Evolutionary conservation across 352 stramenopile genomes (phyloP).

Genomic region (Globisporangium cederbergense): DNA sequence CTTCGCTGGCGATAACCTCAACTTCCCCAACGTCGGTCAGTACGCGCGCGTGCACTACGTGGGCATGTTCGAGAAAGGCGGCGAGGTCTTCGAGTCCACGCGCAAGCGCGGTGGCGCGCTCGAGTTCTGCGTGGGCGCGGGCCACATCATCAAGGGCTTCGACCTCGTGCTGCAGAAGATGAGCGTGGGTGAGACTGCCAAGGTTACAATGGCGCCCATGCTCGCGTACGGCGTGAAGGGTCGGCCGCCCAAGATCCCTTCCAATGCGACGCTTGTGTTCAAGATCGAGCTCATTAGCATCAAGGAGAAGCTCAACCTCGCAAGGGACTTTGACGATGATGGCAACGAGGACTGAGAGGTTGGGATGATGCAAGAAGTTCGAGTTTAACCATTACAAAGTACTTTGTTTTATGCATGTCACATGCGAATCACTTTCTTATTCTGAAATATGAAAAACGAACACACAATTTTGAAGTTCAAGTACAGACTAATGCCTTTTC

Average conservation of each 20-base stretch:
- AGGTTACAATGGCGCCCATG: slow-evolving; percentile 55
- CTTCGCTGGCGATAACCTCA: slow-evolving; percentile 53
- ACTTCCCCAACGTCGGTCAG: slow-evolving; percentile 56
- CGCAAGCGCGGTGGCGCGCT: slow-evolving; percentile 52
- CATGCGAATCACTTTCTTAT: too few species aligned
- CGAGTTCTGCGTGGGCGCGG: slow-evolving; percentile 70
- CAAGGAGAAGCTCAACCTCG: slow-evolving; percentile 62
- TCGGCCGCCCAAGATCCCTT: slow-evolving; percentile 58
- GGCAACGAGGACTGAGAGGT: background rate
- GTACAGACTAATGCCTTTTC: too few species aligned
- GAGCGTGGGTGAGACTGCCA: slow-evolving; percentile 71
- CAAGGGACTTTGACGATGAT: slow-evolving; percentile 16
- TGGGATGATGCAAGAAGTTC: background rate
- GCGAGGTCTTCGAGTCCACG: slow-evolving; percentile 65
- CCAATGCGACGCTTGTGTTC: slow-evolving; percentile 69
- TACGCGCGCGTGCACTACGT: slow-evolving; percentile 75
- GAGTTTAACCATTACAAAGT: background rate
- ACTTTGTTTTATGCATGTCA: background rate
- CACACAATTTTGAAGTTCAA: too few species aligned
- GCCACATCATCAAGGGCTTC: slow-evolving; percentile 66
- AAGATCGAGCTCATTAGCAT: slow-evolving; percentile 80
- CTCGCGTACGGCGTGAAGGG: slow-evolving; percentile 76
- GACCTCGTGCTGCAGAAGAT: slow-evolving; percentile 69
- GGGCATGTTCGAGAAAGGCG: slow-evolving; percentile 45
- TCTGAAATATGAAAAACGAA: too few species aligned